Conservation (phyloP, 768 basidiomycete species). For the Cystofilobasidium macerans region DNA sequence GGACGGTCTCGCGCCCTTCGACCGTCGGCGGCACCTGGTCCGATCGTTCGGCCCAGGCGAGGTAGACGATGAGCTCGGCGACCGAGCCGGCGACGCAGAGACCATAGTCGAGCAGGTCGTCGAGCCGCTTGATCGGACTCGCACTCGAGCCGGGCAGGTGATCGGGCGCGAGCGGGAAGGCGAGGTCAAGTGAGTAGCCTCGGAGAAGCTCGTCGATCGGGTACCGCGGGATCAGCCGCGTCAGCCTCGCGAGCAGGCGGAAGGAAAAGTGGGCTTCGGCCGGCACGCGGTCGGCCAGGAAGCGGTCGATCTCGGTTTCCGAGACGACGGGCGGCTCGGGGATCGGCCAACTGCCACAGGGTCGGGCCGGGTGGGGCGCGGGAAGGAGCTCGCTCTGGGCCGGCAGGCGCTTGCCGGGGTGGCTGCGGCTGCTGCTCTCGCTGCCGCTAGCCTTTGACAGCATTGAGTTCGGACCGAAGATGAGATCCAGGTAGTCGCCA, state of each 20-base stretch:
- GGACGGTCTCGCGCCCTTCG: background rate
- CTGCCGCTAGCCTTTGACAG: background rate
- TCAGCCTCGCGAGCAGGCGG: constrained; percentile 6
- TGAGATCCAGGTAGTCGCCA: constrained; percentile 4
- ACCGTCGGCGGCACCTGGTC: constrained; percentile 4
- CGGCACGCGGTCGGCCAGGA: constrained; percentile 4
- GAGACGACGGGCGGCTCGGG: background rate
- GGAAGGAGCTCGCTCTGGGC: background rate
- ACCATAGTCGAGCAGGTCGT: constrained; percentile 38
- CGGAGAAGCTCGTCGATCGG: constrained; percentile 16
- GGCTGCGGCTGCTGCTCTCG: no score
- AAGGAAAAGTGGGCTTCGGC: background rate
- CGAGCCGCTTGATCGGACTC: constrained; percentile 32
- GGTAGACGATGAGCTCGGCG: constrained; percentile 39
- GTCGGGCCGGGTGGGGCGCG: background rate
- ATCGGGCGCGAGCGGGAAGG: background rate
- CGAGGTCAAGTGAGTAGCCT: constrained; percentile 7
- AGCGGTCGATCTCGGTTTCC: background rate
- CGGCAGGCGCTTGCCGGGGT: background rate
- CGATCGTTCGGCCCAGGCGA: constrained; percentile 33
- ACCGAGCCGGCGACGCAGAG: constrained; percentile 40
- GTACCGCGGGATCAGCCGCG: constrained; percentile 4
- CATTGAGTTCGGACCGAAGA: constrained; percentile 1
- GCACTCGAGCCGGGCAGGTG: constrained; percentile 29
- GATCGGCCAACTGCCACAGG: constrained; percentile 3